These are phyloP conservation scores for Primulina huaijiensis DNA, from an alignment of 257 asterid genomes.

Conservation along the genomic window DNA sequence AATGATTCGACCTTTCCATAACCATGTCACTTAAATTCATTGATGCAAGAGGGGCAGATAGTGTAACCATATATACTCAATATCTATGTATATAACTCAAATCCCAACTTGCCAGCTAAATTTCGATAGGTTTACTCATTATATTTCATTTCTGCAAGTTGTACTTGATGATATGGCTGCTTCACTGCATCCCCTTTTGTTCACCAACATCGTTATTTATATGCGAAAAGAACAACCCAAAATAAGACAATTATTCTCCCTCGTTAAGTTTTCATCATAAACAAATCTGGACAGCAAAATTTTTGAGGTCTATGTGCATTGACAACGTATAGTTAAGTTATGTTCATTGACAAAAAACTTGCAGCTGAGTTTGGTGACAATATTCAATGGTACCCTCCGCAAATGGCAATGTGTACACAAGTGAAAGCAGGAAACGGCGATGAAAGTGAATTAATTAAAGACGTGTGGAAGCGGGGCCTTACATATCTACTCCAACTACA, in stretches of 20 bases:
- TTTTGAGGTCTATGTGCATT: too few species aligned
- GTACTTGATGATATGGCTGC: too few species aligned
- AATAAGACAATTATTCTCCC: too few species aligned
- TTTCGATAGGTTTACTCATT: not conserved
- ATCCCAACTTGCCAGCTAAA: not conserved
- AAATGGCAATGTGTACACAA: not conserved
- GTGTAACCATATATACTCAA: not conserved
- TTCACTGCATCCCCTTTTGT: too few species aligned
- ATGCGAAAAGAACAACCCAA: too few species aligned
- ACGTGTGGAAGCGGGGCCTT: not conserved
- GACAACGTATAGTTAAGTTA: not conserved
- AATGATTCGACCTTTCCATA: not conserved
- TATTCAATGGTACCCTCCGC: too few species aligned
- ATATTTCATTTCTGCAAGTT: too few species aligned
- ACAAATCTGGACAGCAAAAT: too few species aligned
- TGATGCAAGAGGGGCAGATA: not conserved
- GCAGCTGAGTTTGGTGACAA: not conserved
- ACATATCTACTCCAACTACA: not conserved
- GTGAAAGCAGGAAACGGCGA: not conserved
- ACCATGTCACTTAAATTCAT: not conserved
- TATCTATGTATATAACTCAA: not conserved
- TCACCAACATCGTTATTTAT: too few species aligned
- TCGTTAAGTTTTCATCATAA: too few species aligned
- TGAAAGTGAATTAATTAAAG: not conserved
- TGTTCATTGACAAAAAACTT: not conserved